Percentiles rank a stretch among this genome's conserved stretches.
These are phyloP conservation scores for Urochloa ruziziensis DNA, from an alignment of 176 grass and related monocot genomes.

Conservation along the genomic window DNA sequence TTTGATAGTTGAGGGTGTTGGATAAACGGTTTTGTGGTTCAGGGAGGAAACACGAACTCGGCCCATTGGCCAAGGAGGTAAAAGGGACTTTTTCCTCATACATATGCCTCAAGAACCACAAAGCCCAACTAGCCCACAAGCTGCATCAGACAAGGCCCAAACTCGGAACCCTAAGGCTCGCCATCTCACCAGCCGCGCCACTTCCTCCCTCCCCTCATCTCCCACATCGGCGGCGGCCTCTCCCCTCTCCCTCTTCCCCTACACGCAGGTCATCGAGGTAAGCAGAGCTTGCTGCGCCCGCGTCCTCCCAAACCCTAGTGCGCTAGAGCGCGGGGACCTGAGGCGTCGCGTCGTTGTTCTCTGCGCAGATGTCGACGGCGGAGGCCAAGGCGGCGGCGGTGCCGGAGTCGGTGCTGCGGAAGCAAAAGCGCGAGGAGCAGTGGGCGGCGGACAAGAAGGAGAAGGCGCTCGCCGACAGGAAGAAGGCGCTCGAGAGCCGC, in stretches of 20 bases:
- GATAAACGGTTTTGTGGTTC: too few species aligned
- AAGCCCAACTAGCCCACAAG: too few species aligned
- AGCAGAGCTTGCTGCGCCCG: not conserved
- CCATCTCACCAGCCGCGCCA: not conserved
- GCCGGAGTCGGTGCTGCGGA: not conserved
- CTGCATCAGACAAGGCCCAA: not conserved
- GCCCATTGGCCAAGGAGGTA: too few species aligned
- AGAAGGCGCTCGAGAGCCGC: not conserved
- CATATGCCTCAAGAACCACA: too few species aligned
- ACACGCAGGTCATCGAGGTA: not conserved
- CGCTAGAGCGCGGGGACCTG: not conserved
- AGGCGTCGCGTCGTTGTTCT: too few species aligned
- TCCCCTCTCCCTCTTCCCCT: not conserved
- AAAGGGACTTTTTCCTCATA: too few species aligned
- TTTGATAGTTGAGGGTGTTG: too few species aligned
- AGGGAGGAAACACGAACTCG: too few species aligned
- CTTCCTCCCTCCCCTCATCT: not conserved
- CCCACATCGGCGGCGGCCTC: not conserved
- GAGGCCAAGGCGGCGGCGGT: not conserved
- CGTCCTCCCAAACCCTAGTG: not conserved
- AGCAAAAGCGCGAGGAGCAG: not conserved
- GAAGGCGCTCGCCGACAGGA: not conserved
- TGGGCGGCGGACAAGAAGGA: not conserved
- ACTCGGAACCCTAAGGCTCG: conserved; percentile 10
- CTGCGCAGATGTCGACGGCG: conserved; percentile 17